Base-by-base conservation (phyloP, 495 filamentous ascomycete species). In the Penicillium steckii region DNA sequence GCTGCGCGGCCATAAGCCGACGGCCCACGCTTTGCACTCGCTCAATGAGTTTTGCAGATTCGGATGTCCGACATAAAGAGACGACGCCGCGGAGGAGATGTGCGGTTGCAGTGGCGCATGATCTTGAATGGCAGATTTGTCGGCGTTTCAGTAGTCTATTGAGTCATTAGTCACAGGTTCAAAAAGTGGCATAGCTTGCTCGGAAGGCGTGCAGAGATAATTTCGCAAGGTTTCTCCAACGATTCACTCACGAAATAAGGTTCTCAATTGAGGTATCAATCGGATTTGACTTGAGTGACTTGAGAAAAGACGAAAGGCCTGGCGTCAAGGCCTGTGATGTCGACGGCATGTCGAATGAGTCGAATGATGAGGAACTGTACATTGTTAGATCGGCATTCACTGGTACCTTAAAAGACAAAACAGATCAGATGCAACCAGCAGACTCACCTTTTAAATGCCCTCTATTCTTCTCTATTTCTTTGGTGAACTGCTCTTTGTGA, bases 91-190 rank as follows among this genome's bases (percentile, higher is more conserved):
- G 83, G 24, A 97, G 84, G 21, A 97, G 81, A 50, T 93, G 85
- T 22, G 90, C 88, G 5, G 93, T 97, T 60, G 91, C 94, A 47
- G 89, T 82, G 38, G 94, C 94, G 72, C 91, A 95, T 65, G 89
- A 83, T 72, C 90, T 82, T 8, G 91, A 89, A 60, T 88, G 89
- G 49, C 80, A 81, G 59, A 98, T 94, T 64, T 97, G 91, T 59
- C 92, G 80, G 63, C 91, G 79, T 69, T 95, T 95, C 29, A 98
- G 81, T 27, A 96, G 84, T 41, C 91, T 96, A 27, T 35, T 50
- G 23, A 41, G 37, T 48, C 21, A 33, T 48, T 48, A 48, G 46
- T 7, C 10, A 18, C 13, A 24, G 19, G 19, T 18, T 6, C 6
- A 4, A 0, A 23, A 10, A 8, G 12, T 17, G 17, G 29, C 45